phyloP scores from a whole-genome alignment of 805 yeast species.

The Cyberlindnera sargentensis region DNA sequence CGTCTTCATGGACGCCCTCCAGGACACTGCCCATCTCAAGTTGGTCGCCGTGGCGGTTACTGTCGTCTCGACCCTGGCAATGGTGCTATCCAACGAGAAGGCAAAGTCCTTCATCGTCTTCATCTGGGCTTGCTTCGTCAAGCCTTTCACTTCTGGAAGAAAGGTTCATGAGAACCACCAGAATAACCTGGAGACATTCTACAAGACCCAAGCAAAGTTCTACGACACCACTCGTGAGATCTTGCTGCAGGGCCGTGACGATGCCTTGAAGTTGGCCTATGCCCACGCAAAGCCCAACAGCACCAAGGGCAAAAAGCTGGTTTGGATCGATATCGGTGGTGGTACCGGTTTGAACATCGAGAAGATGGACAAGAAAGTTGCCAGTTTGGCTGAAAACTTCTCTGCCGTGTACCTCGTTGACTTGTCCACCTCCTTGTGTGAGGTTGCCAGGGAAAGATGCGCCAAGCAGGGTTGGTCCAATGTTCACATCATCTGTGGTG shows the following conservation, averaged over 20 bases:
- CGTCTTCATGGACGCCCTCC: slow-evolving; percentile 3
- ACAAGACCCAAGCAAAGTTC: slow-evolving; percentile 68
- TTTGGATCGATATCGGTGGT: slow-evolving; percentile 81
- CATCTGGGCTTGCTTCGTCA: slow-evolving; percentile 29
- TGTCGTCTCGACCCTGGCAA: slow-evolving; percentile 4
- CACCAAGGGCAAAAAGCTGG: slow-evolving; percentile 30
- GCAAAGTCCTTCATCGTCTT: slow-evolving; percentile 21
- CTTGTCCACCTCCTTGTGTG: slow-evolving; percentile 69
- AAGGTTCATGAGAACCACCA: slow-evolving; percentile 25
- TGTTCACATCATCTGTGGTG: slow-evolving; percentile 64
- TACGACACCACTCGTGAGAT: slow-evolving; percentile 66
- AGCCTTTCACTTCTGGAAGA: slow-evolving; percentile 24
- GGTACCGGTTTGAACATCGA: slow-evolving; percentile 84
- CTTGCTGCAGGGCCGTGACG: slow-evolving; percentile 64
- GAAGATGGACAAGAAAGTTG: slow-evolving; percentile 52
- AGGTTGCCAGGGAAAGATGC: slow-evolving; percentile 59
- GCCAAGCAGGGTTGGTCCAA: slow-evolving; percentile 41
- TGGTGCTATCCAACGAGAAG: slow-evolving; percentile 14
- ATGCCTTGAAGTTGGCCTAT: slow-evolving; percentile 51
- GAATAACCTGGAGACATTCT: slow-evolving; percentile 49
- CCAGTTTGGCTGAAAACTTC: slow-evolving; percentile 34
- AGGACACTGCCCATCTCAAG: slow-evolving; percentile 2
- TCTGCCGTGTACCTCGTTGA: slow-evolving; percentile 67
- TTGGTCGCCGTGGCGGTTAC: slow-evolving; percentile 5
- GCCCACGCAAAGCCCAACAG: slow-evolving; percentile 39